Evolutionary conservation across 2,329 filamentous ascomycete species (phyloP).

Genomic region (Aspergillus intermedius): DNA sequence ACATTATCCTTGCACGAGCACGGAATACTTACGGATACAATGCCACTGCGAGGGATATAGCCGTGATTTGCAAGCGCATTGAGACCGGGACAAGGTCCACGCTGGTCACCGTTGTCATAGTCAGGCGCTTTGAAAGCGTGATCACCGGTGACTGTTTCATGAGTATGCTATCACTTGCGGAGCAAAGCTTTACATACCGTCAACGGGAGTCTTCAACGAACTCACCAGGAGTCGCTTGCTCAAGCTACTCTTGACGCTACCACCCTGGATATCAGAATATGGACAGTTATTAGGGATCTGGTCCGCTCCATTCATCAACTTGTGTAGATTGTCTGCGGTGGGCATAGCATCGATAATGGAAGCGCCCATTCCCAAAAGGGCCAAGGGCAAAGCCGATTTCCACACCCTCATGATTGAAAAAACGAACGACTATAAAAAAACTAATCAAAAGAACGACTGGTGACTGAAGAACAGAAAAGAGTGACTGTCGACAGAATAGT

Average conservation of each 20-base stretch:
- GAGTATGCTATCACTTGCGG: not conserved
- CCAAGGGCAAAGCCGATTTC: not conserved
- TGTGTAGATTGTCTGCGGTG: not conserved
- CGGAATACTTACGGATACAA: slow-evolving; percentile 22
- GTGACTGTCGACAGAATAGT: not conserved
- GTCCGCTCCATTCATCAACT: not conserved
- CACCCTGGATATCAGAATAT: slow-evolving; percentile 10
- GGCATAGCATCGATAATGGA: not conserved
- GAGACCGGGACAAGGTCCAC: slow-evolving; percentile 37
- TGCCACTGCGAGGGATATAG: slow-evolving; percentile 37
- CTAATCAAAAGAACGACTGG: not conserved
- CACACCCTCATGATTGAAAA: not conserved
- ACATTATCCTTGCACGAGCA: not conserved
- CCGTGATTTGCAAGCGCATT: slow-evolving; percentile 41
- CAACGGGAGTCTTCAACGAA: slow-evolving; percentile 17
- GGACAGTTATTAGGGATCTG: slow-evolving; percentile 8
- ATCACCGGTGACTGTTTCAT: slow-evolving; percentile 24
- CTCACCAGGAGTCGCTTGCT: slow-evolving; percentile 20
- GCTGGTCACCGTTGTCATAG: slow-evolving; percentile 29
- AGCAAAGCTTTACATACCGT: slow-evolving; percentile 13
- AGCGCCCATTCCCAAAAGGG: not conserved
- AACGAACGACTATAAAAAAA: not conserved
- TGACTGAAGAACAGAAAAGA: not conserved
- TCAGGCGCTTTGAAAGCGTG: slow-evolving; percentile 30
- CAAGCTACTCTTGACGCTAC: slow-evolving; percentile 2